Evolutionary conservation across 208 protist species (phyloP), one percentile per base, ranked within the genome.

Genomic region (Crithidia expoeki): DNA sequence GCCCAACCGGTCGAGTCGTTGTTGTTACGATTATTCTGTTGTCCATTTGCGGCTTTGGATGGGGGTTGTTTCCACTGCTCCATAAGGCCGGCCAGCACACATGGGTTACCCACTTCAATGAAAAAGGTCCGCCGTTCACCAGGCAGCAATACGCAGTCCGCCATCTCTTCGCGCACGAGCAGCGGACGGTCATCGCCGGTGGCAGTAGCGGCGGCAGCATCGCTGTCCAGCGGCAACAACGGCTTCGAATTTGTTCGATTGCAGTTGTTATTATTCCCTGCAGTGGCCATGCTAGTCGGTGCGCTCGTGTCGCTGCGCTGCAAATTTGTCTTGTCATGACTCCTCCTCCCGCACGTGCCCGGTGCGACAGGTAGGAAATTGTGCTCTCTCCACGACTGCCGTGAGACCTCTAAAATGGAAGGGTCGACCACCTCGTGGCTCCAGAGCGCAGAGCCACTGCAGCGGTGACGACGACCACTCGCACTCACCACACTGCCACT

Each of bases 121-220:
- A 79, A 23, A 19, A 87, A 62, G 44, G 46, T 61, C 0, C 63
- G 51, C 16, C 65, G 57, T 47, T 88, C 77, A n/a, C 83, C 82
- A 17, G 86, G 86, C 10, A 83, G 70, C 25, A 88, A 65, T 23
- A 88, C 62, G 56, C 76, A 72, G 63, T 92, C 83, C 2, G 78
- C 73, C 32, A 92, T 36, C 25, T 74, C 75, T 21, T 83, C 73
- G 1, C 55, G 63, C 49, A 80, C 51, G 10, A 81, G 38, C 28
- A 78, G 28, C 34, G 73, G 76, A 10, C 72, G 65, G 21, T 68
- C 36, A 21, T 76, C 62, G 21, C 53, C 42, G 27, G 23, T 30
- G 23, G 17, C 23, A 5, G 32, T 12, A 17, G 2, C 46, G 4
- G 16, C n/a, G 19, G 19, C 49, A 1, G 6, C n/a, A 19, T 10